These are phyloP conservation scores for Cryphonectria carpinicola DNA, from an alignment of 2,329 filamentous ascomycete genomes.

Conservation along the genomic window DNA sequence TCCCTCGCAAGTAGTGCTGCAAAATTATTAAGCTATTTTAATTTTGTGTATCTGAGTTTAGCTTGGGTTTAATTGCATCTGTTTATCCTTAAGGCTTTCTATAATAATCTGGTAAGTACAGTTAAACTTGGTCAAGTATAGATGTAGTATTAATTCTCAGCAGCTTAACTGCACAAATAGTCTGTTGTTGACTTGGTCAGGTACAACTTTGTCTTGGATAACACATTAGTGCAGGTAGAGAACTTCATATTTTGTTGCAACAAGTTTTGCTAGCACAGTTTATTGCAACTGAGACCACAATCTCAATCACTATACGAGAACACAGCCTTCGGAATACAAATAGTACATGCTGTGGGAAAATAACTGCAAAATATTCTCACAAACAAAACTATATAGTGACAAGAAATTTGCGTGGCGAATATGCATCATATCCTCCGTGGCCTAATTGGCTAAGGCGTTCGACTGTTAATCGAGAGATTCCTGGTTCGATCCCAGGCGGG, in stretches of 20 bases:
- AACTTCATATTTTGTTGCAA: neutral
- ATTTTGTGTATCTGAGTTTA: too few relatives aligned
- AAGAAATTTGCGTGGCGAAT: neutral
- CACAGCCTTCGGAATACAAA: neutral
- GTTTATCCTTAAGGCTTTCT: too few relatives aligned
- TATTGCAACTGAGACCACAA: neutral
- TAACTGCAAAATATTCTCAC: neutral
- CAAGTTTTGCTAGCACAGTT: neutral
- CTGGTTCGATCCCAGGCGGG: neutral
- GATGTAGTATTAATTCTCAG: too few relatives aligned
- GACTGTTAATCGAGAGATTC: constrained; percentile 1
- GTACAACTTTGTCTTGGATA: too few relatives aligned
- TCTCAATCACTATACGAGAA: neutral
- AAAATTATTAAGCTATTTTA: too few relatives aligned
- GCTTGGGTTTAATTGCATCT: too few relatives aligned
- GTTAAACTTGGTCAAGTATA: too few relatives aligned
- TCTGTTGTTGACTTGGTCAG: too few relatives aligned
- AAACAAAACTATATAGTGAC: neutral
- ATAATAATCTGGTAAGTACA: too few relatives aligned
- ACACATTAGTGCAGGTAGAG: too few relatives aligned
- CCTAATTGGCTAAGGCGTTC: constrained; percentile 1
- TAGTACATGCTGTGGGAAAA: neutral
- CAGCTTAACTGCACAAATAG: too few relatives aligned
- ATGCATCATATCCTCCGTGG: neutral
- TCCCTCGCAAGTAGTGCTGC: too few relatives aligned